Evolutionary conservation across 2,329 filamentous ascomycete genomes (phyloP).

Genomic region (Sordariomycetes sp.): DNA sequence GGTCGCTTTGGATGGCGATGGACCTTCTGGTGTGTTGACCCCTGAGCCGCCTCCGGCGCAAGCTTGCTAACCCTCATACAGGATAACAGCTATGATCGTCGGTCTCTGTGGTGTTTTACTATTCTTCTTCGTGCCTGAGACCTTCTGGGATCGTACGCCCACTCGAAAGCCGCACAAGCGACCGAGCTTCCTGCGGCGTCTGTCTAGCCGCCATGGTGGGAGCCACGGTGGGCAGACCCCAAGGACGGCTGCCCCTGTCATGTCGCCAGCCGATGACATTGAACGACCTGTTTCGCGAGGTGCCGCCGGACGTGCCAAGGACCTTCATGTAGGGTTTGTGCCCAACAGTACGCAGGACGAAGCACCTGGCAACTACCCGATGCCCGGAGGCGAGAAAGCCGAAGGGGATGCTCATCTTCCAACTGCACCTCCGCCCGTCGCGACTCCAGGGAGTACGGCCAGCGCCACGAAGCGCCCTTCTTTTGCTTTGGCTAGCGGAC

Average conservation of each 20-base stretch:
- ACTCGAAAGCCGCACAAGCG: slow-evolving; percentile 26
- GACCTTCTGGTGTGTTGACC: slow-evolving; percentile 67
- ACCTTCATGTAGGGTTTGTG: slow-evolving; percentile 23
- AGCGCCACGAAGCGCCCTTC: too few relatives aligned
- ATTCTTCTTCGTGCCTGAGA: slow-evolving; percentile 89
- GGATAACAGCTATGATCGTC: slow-evolving; percentile 76
- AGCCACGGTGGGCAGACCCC: slow-evolving; percentile 4
- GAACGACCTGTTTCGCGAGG: slow-evolving; percentile 9
- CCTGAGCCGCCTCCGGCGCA: background rate
- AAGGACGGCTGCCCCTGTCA: slow-evolving; percentile 4
- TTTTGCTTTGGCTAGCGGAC: too few relatives aligned
- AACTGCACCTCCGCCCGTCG: too few relatives aligned
- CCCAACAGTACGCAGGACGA: too few relatives aligned
- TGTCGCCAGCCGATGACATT: slow-evolving; percentile 1
- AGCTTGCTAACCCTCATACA: slow-evolving; percentile 20
- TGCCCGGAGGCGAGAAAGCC: slow-evolving; percentile 4
- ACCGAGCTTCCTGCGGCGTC: slow-evolving; percentile 35
- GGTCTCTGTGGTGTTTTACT: slow-evolving; percentile 61
- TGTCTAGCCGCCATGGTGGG: slow-evolving; percentile 30
- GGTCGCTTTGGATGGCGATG: slow-evolving; percentile 73
- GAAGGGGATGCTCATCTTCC: too few relatives aligned
- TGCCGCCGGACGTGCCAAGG: slow-evolving; percentile 12
- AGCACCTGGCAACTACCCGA: slow-evolving; percentile 8
- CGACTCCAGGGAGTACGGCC: too few relatives aligned
- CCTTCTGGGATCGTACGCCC: slow-evolving; percentile 87